A percentile compares a stretch with the other conserved stretches of the same genome.
Conservation (phyloP, 1,284 basidiomycete genomes). For the Cryptococcus sp. region DNA sequence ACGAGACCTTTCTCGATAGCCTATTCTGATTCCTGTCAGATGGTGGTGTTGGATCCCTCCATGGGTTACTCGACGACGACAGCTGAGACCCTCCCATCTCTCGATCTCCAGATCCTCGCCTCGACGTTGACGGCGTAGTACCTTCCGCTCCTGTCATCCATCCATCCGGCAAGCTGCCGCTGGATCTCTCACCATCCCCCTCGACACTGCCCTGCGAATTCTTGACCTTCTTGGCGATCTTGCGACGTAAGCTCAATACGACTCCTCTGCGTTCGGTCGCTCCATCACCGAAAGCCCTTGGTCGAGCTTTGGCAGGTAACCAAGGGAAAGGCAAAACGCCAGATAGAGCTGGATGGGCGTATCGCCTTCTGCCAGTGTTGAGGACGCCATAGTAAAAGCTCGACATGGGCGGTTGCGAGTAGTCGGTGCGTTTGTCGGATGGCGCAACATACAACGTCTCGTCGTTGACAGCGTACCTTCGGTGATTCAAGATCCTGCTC, state of each 20-base stretch:
- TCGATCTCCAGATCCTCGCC: not conserved
- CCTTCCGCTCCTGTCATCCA: constrained; percentile 18
- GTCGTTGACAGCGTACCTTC: constrained; percentile 84
- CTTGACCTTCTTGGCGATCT: constrained; percentile 39
- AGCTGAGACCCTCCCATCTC: not conserved
- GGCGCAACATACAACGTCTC: constrained; percentile 91
- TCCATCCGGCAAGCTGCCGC: constrained; percentile 16
- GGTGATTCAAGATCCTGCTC: constrained; percentile 67
- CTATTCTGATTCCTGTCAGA: not conserved
- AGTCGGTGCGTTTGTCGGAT: constrained; percentile 83
- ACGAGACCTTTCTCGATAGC: constrained; percentile 20
- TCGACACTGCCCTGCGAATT: constrained; percentile 13
- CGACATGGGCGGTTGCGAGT: constrained; percentile 90
- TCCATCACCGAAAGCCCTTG: constrained; percentile 37
- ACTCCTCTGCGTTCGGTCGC: constrained; percentile 46
- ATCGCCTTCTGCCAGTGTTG: constrained; percentile 64
- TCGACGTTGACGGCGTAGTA: not conserved
- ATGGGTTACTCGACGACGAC: constrained; percentile 30
- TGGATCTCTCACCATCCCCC: not conserved
- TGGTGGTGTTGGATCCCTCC: constrained; percentile 30
- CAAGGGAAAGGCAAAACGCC: constrained; percentile 83
- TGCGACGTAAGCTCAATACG: constrained; percentile 37
- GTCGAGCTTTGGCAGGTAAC: constrained; percentile 77
- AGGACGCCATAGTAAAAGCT: constrained; percentile 86
- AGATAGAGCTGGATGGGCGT: constrained; percentile 83